Evolutionary conservation across 2,329 filamentous ascomycete species (phyloP), one percentile per base, ranked within the genome.

Genomic region (Capronia americana): DNA sequence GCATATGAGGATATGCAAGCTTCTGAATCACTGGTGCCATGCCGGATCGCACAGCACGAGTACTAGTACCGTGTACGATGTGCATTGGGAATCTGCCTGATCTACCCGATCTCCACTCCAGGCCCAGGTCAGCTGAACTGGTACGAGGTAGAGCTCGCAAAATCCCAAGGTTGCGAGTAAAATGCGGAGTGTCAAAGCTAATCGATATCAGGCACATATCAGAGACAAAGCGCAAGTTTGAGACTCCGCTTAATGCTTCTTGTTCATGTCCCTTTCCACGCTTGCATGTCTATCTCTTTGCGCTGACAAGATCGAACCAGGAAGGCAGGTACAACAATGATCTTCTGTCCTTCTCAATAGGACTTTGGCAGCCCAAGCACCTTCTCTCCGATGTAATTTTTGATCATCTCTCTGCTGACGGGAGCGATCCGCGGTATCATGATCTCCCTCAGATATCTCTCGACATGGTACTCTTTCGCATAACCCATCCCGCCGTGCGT

Each of bases 401-500:
- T 70, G 32, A 81, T 80, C 79, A 81, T 81, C 69, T 81, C 84
- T 62, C 84, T 75, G 70, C 84, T 86, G 5, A 88, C 84, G 0
- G 86, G 86, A 2, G 86, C 86, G 66, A 88, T 86, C 24, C 86
- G 74, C 1, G 86, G 86, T 10, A 88, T 85, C 64, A 88, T 82
- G 60, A 83, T 84, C 74, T 88, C 86, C 44, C 86, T 78, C 61
- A 88, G 71, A 74, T 86, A 88, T 55, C 86, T 77, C 75, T 88
- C 86, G 0, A 88, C 86, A 73, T 88, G 83, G 71, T 87, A 88
- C 71, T 88, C 86, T 66, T 85, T 82, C 6, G 86, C 86, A 76
- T 88, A 88, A 0, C 86, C 86, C 86, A 88, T 88, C 0, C 86
- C 86, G 30, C 86, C 86, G 73, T 86, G 85, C 2, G 81, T 80